Evolutionary conservation across 306 rosid genomes (phyloP), one percentile per base, ranked within the genome.

Genomic region (Delonix regia): DNA sequence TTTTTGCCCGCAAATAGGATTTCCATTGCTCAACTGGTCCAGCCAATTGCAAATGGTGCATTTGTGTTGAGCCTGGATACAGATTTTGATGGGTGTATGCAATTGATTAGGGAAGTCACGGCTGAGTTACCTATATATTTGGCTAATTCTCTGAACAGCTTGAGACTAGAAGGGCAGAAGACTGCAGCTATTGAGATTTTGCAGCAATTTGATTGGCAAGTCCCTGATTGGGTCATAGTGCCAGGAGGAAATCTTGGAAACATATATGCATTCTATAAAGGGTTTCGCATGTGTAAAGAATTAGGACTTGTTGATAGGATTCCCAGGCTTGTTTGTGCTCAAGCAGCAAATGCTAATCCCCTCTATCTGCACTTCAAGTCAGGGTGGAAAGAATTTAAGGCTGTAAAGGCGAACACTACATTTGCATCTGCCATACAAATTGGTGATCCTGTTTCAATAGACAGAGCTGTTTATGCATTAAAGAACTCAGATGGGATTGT

Each of bases 31-130:
- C 89, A 88, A 66, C 27, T 88, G 83, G 92, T 88, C 4, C 89
- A 88, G 71, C 89, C 91, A 3, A 88, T 88, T 18, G 89, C 91
- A 6, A 88, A 85, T 56, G 88, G 88, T 21, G 92, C 92, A 0
- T 81, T 86, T 55, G 92, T 88, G 69, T 72, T 88, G 61, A 88
- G 89, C 60, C 38, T 88, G 21, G 91, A 88, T n/a, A 83, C 91
- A 0, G 91, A 88, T 81, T 88, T 88, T 47, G 89, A 88, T 36
- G 92, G 92, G 12, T 88, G 91, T 61, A 88, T 85, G 91, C 83
- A 81, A 10, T 45, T 86, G 77, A 88, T 88, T 8, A 66, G 89
- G 13, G 86, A 88, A 45, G 89, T 88, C 10, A 88, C 89, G 3
- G 71, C 88, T 1, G 88, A 88, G 73, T 62, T 88, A 18, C 89